Conservation (phyloP, 352 stramenopile species). For the Phytophthora hibernalis region DNA sequence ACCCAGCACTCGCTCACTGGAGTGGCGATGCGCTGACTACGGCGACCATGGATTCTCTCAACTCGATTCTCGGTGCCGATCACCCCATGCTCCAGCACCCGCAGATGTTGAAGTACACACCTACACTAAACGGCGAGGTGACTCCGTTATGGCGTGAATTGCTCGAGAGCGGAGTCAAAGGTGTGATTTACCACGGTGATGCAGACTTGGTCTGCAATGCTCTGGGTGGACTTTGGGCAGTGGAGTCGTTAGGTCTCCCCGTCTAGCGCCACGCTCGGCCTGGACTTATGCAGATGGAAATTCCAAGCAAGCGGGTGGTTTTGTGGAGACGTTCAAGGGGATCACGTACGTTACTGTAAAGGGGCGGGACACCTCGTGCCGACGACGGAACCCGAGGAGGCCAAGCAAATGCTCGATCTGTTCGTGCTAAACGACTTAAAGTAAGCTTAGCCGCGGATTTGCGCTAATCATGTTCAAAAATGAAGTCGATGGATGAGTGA, state of each 20-base stretch:
- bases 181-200: conserved; percentile 83
- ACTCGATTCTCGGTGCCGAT: conserved; percentile 45
- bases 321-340: conserved; percentile 84
- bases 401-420: conserved; percentile 75
- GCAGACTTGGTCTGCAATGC: conserved; percentile 75
- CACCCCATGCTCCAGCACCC: conserved; percentile 38
- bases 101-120: conserved; percentile 60
- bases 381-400: conserved; percentile 74
- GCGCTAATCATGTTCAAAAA: conserved; percentile 26
- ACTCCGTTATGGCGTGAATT: conserved; percentile 67
- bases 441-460: conserved; percentile 1
- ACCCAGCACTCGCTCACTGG: conserved; percentile 51
- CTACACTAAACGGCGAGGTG: conserved; percentile 52
- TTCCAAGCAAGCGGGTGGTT: conserved; percentile 80
- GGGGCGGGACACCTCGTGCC: conserved; percentile 91
- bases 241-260: conserved; percentile 67
- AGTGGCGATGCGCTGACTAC: conserved; percentile 55
- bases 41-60: conserved; percentile 43
- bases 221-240: conserved; percentile 70
- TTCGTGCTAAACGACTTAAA: conserved; percentile 62
- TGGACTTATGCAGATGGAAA: conserved; percentile 53
- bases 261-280: conserved; percentile 41
- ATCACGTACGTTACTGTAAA: conserved; percentile 92
- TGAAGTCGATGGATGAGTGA: conserved; percentile 15
- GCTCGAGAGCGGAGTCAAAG: conserved; percentile 50